phyloP scores from a whole-genome alignment of 805 yeast genomes.

The Cyberlindnera mycetangii region DNA sequence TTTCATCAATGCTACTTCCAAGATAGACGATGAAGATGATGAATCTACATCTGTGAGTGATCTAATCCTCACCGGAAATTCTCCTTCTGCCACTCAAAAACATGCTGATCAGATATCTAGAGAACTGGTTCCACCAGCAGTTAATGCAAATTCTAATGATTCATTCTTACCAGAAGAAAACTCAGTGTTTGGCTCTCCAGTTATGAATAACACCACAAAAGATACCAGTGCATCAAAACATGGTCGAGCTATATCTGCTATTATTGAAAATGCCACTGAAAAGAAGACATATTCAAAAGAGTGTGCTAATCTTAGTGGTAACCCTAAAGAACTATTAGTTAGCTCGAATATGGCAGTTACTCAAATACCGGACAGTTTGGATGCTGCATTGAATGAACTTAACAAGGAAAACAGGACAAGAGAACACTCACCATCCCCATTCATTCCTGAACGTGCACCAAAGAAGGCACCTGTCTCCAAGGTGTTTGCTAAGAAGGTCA shows the following conservation, averaged over 20 bases:
- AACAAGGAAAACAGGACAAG: not conserved
- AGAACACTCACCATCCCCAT: not conserved
- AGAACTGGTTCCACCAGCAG: not conserved
- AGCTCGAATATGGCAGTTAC: not conserved
- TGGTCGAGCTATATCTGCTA: constrained; percentile 16
- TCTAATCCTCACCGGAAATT: not conserved
- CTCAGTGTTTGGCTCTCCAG: constrained; percentile 17
- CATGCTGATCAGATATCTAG: not conserved
- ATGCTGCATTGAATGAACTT: constrained; percentile 2
- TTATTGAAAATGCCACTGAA: not conserved
- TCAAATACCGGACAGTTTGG: constrained; percentile 17
- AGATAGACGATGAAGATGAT: constrained; percentile 8
- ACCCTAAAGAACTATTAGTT: not conserved
- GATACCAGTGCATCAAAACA: constrained; percentile 19
- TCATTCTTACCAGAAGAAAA: not conserved
- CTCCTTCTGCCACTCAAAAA: not conserved
- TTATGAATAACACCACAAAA: constrained; percentile 20
- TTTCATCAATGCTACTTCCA: constrained; percentile 25
- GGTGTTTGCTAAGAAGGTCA: not conserved
- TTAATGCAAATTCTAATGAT: not conserved
- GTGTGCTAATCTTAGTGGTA: not conserved
- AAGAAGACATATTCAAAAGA: not conserved
- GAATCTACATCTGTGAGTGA: constrained; percentile 6
- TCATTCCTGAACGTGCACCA: not conserved
- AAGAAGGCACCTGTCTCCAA: not conserved